Conservation (phyloP, 2,329 filamentous ascomycete species). For the Fusarium denticulatum region DNA sequence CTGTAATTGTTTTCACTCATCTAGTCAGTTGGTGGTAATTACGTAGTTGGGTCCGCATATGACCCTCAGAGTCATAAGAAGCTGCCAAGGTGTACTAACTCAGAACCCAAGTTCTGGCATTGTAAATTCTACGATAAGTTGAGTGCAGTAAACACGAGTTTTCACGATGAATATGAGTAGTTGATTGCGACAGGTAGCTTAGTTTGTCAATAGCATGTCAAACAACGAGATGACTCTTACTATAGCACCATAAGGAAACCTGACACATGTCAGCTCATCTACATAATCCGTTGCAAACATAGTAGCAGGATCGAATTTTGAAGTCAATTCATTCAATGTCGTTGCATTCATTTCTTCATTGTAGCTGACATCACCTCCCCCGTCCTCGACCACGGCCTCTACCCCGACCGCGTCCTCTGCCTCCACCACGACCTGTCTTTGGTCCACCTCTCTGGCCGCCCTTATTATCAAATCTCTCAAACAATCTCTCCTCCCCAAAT, state of each 20-base stretch:
- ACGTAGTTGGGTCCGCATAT: neutral
- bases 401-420: conserved; percentile 43
- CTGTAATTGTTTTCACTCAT: neutral
- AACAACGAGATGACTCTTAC: neutral
- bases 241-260: neutral
- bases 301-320: neutral
- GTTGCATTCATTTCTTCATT: conserved; percentile 17
- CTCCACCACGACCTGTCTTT: conserved; percentile 55
- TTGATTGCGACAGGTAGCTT: neutral
- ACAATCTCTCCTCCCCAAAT: conserved; percentile 80
- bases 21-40: too few relatives aligned
- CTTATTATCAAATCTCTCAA: conserved; percentile 63
- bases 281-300: neutral
- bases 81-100: neutral
- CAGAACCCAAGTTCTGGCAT: neutral
- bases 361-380: conserved; percentile 32
- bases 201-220: neutral
- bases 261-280: conserved; percentile 14
- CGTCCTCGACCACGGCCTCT: conserved; percentile 41
- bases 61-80: neutral
- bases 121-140: neutral
- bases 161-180: neutral
- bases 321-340: conserved; percentile 16
- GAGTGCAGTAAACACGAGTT: neutral
- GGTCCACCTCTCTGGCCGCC: conserved; percentile 52